Base-by-base conservation (phyloP, 306 rosid species). In the Vigna reflexopilosa region DNA sequence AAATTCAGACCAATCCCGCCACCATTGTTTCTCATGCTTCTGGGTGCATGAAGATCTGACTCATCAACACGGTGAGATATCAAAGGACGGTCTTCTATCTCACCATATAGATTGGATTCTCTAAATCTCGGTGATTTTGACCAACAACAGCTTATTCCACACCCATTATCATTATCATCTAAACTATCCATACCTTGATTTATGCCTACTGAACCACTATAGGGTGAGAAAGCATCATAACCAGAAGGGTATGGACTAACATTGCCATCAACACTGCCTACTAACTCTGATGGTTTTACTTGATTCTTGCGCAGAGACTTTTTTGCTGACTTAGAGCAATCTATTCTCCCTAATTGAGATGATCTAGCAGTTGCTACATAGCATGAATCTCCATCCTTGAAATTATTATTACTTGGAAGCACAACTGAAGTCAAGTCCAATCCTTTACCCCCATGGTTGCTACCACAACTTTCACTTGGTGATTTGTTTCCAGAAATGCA, bases 141-240 rank as follows among this genome's bases (percentile, higher is more conserved):
- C 96, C 94, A 88, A 78, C 93, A 89, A 51, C 85, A 85, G 78
- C 87, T 86, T 72, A 89, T 70, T 48, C 90, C 93, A 77, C 90
- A 89, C 66, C 90, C 88, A 70, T 34, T 82, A 55, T 85, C 86
- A 66, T 65, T 72, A 56, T 87, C 49, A 64, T 84, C 87, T 15
- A 51, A 81, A 44, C 44, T 57, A 83, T 80, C 93, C 47, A 50
- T 84, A 56, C 81, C 91, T 73, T 81, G 90, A 57, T 82, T 80
- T 22, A 77, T 67, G 28, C 32, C 72, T 10, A 58, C 26, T 7
- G 83, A 62, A 70, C 75, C 20, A 64, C 84, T 54, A 9, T 49
- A 70, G 55, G 79, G 72, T 10, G 89, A 90, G 50, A 83, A 55
- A 73, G 61, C 84, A 63, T 84, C 86, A 48, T 81, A 72, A 16